Evolutionary conservation across 768 basidiomycete species (phyloP), one percentile per base, ranked within the genome.

Genomic region (Lactarius sanguifluus): DNA sequence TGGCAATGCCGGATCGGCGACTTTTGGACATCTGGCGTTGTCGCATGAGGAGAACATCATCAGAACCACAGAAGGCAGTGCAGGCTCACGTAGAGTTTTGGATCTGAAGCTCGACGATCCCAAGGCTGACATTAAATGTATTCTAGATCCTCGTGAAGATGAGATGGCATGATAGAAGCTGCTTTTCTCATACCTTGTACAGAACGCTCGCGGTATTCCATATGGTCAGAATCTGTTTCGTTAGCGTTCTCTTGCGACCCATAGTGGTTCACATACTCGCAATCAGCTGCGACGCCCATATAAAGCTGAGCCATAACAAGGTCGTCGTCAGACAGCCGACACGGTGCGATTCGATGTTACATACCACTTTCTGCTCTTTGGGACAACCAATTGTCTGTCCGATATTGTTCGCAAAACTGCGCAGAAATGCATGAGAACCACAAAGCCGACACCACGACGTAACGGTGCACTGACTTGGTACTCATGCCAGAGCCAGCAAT

Each of bases 221-320:
- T 69, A 86, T 83, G 58, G 79, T 92, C 64, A 96, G 74, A 64
- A 94, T 92, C 70, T 90, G 87, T 34, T 78, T 82, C 10, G 90
- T 86, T 5, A n/a, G 93, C 91, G 65, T 86, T 87, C 40, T 83
- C 79, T 69, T 83, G 79, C 2, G 83, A 82, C 36, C 85, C 87
- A 71, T 91, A 91, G 66, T 81, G 81, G 36, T 77, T 71, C 13
- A 87, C 85, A 73, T 94, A 95, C 68, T 83, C 84, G 77, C 94
- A 95, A 74, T 95, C 94, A 6, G 92, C 89, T 0, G 93, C 93
- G 63, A 94, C 89, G 30, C 94, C 94, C 86, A 94, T 88, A 74
- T 89, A 93, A 30, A 85, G 71, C 84, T 86, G 56, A 54, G 13
- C 30, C 30, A 7, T 55, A 30, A 57, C 59, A 59, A 47, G 28